Percentiles rank a stretch among this genome's conserved stretches.
Evolutionary conservation across 805 yeast species (phyloP).

Genomic region (Saccharomycopsis schoenii): DNA sequence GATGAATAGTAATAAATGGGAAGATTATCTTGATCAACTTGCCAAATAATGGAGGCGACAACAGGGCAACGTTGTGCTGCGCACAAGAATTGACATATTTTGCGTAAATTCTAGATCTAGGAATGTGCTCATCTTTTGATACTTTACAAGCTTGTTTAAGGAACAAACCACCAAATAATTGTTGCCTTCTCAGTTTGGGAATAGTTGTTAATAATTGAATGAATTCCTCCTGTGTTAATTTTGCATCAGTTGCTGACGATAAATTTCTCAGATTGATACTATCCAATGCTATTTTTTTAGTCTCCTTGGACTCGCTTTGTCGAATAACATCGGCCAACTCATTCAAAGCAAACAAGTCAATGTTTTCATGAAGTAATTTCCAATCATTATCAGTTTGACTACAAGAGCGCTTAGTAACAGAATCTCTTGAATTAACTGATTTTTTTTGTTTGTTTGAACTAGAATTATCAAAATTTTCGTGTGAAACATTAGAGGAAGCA

Average conservation of each 20-base stretch:
- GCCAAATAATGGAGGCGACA: conserved; percentile 73
- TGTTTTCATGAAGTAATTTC: conserved; percentile 14
- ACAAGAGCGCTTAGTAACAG: conserved; percentile 4
- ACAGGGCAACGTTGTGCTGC: conserved; percentile 42
- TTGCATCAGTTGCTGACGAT: not conserved
- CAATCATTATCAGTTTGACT: conserved; percentile 17
- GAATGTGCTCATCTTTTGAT: conserved; percentile 43
- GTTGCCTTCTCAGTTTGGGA: conserved; percentile 32
- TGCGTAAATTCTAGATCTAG: conserved; percentile 59
- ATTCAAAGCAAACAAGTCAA: conserved; percentile 3
- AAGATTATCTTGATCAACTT: conserved; percentile 53
- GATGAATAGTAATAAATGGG: conserved; percentile 58
- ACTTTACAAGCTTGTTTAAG: conserved; percentile 53
- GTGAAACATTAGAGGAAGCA: not conserved
- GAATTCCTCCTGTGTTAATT: conserved; percentile 17
- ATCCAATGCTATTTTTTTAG: not conserved
- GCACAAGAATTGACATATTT: conserved; percentile 52
- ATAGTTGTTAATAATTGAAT: conserved; percentile 24
- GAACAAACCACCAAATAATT: conserved; percentile 78
- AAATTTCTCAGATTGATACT: not conserved
- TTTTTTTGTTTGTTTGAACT: conserved; percentile 3
- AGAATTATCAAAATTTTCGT: not conserved
- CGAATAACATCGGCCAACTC: conserved; percentile 5
- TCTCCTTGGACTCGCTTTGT: conserved; percentile 1
- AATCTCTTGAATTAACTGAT: not conserved